Evolutionary conservation across 805 yeast species (phyloP), one percentile per base, ranked within the genome.

Genomic region (Pichia occidentalis): DNA sequence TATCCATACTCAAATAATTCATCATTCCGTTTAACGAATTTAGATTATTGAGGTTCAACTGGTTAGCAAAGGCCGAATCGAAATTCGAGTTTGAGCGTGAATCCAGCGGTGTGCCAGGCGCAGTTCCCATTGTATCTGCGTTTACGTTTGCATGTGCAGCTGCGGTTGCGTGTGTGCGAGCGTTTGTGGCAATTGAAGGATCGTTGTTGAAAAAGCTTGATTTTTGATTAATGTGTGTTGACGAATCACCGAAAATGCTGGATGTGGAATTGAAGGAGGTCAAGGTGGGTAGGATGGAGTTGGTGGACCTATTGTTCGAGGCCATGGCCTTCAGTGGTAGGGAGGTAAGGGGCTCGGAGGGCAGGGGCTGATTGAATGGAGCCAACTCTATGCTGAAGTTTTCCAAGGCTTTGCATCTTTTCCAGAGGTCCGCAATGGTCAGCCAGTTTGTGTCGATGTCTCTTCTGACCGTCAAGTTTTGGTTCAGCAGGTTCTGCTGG

Each of bases 401-500:
- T 10, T 33, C 16, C 11, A 14, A 21, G 13, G 26, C 14, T 21
- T 27, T 31, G 24, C 31, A 35, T 17, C 18, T 26, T 20, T 35
- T 28, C 28, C 22, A 69, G 40, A 83, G 68, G 10, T 71, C 75
- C 16, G 66, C 68, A 41, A 86, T 64, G 0, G 80, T 59, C 24
- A 61, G 63, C 54, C 62, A 83, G 11, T 48, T 52, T 1, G 54
- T 33, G 42, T 79, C 85, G 32, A 71, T 80, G 16, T 65, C 71
- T 23, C 90, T 70, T 39, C 81, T 69, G 39, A 86, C 62, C 28
- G 61, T 60, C 44, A 85, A 63, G 41, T 69, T 75, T 9, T 64
- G 65, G 27, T 63, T 63, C 47, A 85, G 65, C 59, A 80, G 83
- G 3, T 77, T 75, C 29, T 69, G 70, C 7, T 70, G 52, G 41